Conservation (phyloP, 2,329 filamentous ascomycete genomes). For the Podosphaera fusca region DNA sequence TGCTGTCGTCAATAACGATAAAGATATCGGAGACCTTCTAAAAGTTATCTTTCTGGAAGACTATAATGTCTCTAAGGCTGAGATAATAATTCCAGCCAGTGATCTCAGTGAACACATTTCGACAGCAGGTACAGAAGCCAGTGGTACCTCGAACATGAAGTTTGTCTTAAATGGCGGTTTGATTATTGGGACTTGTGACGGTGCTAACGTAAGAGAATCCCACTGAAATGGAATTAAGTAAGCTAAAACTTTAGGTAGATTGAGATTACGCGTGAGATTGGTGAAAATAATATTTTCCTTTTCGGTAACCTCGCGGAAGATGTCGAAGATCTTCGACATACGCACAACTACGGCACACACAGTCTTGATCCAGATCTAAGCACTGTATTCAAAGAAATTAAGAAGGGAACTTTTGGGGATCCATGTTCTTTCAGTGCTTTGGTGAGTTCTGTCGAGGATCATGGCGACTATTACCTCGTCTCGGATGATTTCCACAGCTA, state of each 20-base stretch:
- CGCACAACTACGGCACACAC: conserved; percentile 65
- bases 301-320: conserved; percentile 92
- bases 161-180: conserved; percentile 93
- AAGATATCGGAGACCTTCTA: conserved; percentile 75
- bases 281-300: conserved; percentile 93
- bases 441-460: conserved; percentile 64
- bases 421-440: conserved; percentile 58
- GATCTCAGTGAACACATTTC: conserved; percentile 98
- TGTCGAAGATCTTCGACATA: conserved; percentile 83
- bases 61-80: conserved; percentile 98
- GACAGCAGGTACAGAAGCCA: conserved; percentile 79
- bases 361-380: conserved; percentile 52
- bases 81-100: conserved; percentile 83
- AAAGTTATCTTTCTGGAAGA: conserved; percentile 96
- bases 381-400: conserved; percentile 67
- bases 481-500: conserved; percentile 96
- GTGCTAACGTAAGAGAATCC: conserved; percentile 59
- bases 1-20: conserved; percentile 72
- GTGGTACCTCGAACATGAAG: conserved; percentile 97
- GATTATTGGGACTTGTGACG: conserved; percentile 94
- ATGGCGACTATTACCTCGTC: conserved; percentile 93
- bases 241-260: conserved; percentile 28
- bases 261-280: conserved; percentile 91
- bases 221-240: neutral
- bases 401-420: conserved; percentile 60